Conservation (phyloP, 768 basidiomycete species). For the Dictyophora rubrovolvata region DNA sequence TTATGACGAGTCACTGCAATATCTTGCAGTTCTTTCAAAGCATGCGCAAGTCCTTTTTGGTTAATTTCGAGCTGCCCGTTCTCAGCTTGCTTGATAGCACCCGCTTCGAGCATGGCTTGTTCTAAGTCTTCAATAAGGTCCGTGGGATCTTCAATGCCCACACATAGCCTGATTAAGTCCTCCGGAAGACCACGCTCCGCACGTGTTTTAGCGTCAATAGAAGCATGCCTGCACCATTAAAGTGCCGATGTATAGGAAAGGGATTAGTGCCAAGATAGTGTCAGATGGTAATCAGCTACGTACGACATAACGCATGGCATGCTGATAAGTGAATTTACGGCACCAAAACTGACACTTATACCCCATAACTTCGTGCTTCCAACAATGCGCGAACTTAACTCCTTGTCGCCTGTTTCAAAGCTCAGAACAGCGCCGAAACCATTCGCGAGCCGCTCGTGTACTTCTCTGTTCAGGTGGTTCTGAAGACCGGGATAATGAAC, state of each 20-base stretch:
- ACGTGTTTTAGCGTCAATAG: slow-evolving; percentile 90
- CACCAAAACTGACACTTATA: slow-evolving; percentile 96
- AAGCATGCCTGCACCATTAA: slow-evolving; percentile 64
- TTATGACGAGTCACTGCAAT: slow-evolving; percentile 6
- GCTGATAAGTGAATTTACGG: slow-evolving; percentile 94
- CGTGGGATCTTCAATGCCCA: slow-evolving; percentile 91
- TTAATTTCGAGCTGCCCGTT: slow-evolving; percentile 29
- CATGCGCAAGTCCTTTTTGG: slow-evolving; percentile 36
- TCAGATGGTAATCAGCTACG: slow-evolving; percentile 27
- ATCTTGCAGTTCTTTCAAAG: slow-evolving; percentile 55
- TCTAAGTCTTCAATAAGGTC: slow-evolving; percentile 95
- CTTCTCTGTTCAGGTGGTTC: slow-evolving; percentile 68
- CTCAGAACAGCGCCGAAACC: slow-evolving; percentile 92
- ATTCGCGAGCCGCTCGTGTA: slow-evolving; percentile 85
- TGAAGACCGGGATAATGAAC: slow-evolving; percentile 89
- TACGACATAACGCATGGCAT: slow-evolving; percentile 99
- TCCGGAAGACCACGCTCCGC: slow-evolving; percentile 97
- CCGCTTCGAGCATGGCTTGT: slow-evolving; percentile 82
- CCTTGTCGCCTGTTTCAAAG: slow-evolving; percentile 89
- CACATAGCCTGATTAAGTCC: slow-evolving; percentile 94
- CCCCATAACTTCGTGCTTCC: slow-evolving; percentile 92
- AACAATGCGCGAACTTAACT: slow-evolving; percentile 83
- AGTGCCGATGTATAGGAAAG: slow-evolving; percentile 3
- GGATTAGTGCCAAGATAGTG: slow-evolving; percentile 1
- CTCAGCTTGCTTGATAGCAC: slow-evolving; percentile 60